Evolutionary conservation across 768 basidiomycete genomes (phyloP), one percentile per base, ranked within the genome.

Genomic region (Russula earlei): DNA sequence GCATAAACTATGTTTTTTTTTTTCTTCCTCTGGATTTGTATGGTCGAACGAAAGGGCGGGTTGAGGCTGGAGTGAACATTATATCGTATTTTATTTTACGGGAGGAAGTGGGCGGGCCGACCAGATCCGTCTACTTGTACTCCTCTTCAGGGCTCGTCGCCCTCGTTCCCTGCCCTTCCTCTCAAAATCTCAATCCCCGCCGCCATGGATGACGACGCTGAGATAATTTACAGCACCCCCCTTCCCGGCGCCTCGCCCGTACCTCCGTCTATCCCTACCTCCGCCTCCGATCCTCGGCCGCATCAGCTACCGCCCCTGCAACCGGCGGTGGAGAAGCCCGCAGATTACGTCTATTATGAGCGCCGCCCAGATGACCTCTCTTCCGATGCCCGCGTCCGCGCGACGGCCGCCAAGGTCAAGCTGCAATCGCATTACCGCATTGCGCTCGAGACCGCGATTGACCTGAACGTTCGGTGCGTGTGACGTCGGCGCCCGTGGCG

Each of bases 381-480:
- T 6, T 84, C 88, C 48, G 82, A 87, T 56, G 84, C 89, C 19
- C 69, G 85, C 62, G 84, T 90, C 40, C 85, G 85, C 61, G 89
- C 91, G 11, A 94, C 92, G 69, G 82, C 81, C 31, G 93, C 94
- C 2, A 93, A 95, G 69, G 76, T 97, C 71, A 96, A 95, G 72
- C 77, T 98, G 47, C 93, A 98, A 71, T 85, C 93, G 66, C 95
- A 85, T 67, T 99, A 97, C 74, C 96, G 96, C 70, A 83, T 95
- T 40, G 90, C 91, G 3, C 95, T 99, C 38, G 93, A 97, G 68
- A 81, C 87, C 44, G 95, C 94, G n/a, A 90, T 99, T 43, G 93
- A 94, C 66, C 76, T 96, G 53, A 97, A 97, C 68, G 79, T 84
- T 48, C 81, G 95, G 93, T 93, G 71, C 58, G 67, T 51, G 38